Evolutionary conservation across 1,284 basidiomycete species (phyloP), one percentile per base, ranked within the genome.

Genomic region (Marasmius oreades): DNA sequence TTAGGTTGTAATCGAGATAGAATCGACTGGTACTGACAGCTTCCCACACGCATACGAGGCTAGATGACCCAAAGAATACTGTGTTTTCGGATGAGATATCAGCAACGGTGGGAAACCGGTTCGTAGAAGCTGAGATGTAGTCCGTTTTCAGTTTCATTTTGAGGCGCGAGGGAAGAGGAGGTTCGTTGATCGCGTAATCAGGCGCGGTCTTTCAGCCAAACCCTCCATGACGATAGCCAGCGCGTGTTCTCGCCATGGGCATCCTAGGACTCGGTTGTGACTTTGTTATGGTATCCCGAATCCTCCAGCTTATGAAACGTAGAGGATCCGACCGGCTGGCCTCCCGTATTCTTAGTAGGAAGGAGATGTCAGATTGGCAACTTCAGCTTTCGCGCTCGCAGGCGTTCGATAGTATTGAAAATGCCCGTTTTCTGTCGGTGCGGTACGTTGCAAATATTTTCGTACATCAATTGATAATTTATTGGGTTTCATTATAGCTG

Each of bases 181-280:
- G n/a, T n/a, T n/a, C n/a, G 22, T 42, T 39, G 39, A 28, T 26
- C n/a, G 39, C 52, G 39, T 53, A 39, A 24, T 14, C 28, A 10
- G 14, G 12, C 31, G 18, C n/a, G 37, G 34, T 37, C 20, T 33
- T 20, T 33, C 26, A 22, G 11, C 2, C 16, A 36, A 23, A 20
- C 24, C 23, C 7, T 33, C 31, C 42, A 48, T 44, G 37, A 18
- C 10, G 20, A 50, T 24, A 16, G 5, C 23, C 24, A 50, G 20
- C n/a, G 16, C 24, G 16, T 10, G 2, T 23, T 16, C 16, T 16
- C n/a, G 26, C 14, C 54, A 85, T 85, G 84, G 56, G 66, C 55
- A 80, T 93, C 60, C 70, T 91, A 53, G 92, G 92, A 34, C 77
- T 92, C 55, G 92, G 92, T 11, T 83, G 91, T 55, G 92, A 95